These are phyloP conservation scores for Rutidosis leptorrhynchoides DNA, from an alignment of 129 eudicot species.

Conservation along the genomic window DNA sequence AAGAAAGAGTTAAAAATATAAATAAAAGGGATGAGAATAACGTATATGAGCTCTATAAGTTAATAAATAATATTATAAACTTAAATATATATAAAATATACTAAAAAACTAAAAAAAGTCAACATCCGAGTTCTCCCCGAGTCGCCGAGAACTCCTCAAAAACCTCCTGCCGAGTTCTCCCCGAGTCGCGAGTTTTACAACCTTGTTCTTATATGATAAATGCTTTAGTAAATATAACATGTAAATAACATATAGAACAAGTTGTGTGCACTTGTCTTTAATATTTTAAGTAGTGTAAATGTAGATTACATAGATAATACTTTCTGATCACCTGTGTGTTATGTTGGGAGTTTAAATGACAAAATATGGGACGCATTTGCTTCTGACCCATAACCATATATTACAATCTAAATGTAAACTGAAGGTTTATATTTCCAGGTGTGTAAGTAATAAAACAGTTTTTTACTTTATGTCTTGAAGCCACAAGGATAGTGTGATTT, in stretches of 20 bases:
- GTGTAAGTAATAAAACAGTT: not conserved
- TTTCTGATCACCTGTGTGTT: not conserved
- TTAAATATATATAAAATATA: no score
- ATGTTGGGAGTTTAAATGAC: not conserved
- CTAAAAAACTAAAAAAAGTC: no score
- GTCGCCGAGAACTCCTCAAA: no score
- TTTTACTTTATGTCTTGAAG: not conserved
- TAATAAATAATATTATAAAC: no score
- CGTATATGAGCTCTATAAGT: no score
- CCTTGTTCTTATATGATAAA: no score
- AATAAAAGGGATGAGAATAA: no score
- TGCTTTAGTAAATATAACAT: not conserved
- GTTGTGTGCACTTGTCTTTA: slow-evolving; percentile 8
- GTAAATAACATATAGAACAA: slow-evolving; percentile 4
- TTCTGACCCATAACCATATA: not conserved
- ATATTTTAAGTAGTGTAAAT: not conserved
- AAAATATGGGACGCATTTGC: not conserved
- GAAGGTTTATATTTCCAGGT: not conserved
- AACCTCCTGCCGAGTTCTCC: no score
- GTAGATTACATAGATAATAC: not conserved
- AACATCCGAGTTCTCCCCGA: no score
- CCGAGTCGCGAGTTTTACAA: no score
- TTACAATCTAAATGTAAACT: not conserved
- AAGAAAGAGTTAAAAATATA: no score
- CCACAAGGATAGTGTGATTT: slow-evolving; percentile 3